Base-by-base conservation (phyloP, 202 grass and related monocot species). In the Zoysia matrella region DNA sequence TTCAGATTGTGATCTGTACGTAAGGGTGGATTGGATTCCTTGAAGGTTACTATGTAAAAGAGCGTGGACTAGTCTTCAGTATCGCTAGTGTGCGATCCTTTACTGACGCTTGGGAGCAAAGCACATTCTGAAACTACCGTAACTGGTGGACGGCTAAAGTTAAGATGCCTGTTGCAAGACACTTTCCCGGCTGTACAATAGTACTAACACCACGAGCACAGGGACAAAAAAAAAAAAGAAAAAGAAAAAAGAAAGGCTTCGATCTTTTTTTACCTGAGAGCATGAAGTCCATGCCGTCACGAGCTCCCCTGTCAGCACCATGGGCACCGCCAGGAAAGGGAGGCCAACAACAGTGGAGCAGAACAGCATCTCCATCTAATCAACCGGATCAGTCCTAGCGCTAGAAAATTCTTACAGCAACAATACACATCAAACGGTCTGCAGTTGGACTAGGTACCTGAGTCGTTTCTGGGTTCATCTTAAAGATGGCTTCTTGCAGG, bases 301-400 rank as follows among this genome's bases (percentile, higher is more conserved):
- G 57, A 98, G 92, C 82, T 95, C 95, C 61, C 92, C 95, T 8
- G 86, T 98, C 66, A 98, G 72, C 68, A 95, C 84, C 90, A 98
- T 91, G 0, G 95, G 95, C 39, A 88, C 82, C 4, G 83, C 86
- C 16, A 98, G 77, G 66, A 98, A 95, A 1, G 90, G 90, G 69
- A 98, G 71, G 5, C 90, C 95, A 11, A 98, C 92, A 61, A 93
- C 82, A 18, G 95, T 93, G 7, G 92, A 98, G 89, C 95, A 98
- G 83, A 90, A 98, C 41, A 98, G 15, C 92, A 95, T 93, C 84
- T 98, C 95, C 95, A 98, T 98, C 95, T 98, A 7, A 30, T 30
- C 22, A 30, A 30, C 22, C 22, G 22, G 22, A 30, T 30, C 22
- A 30, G 22, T 30, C 22, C 22, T 30, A 30, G 22, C 22, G 49